phyloP scores from a whole-genome alignment of 208 protist genomes.

The Leishmania tropica region DNA sequence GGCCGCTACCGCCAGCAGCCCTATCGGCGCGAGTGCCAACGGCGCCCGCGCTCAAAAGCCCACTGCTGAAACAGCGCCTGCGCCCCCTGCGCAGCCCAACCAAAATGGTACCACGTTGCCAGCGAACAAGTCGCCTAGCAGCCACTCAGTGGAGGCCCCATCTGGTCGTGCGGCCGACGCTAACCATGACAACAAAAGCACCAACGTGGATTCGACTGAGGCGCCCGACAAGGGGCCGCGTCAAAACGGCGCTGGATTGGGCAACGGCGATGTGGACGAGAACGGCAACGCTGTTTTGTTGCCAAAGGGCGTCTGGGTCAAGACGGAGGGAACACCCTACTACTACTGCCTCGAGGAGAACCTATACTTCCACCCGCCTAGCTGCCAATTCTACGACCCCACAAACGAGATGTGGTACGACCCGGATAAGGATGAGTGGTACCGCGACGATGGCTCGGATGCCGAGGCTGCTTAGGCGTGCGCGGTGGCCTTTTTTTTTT shows the following conservation, averaged over 20 bases:
- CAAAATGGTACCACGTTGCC: background rate
- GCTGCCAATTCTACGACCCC: constrained; percentile 90
- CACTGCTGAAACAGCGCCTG: background rate
- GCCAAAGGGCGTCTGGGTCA: constrained; percentile 80
- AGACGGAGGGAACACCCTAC: constrained; percentile 84
- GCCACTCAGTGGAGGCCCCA: constrained; percentile 27
- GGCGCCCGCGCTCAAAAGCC: background rate
- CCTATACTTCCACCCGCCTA: constrained; percentile 90
- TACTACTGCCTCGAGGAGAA: constrained; percentile 89
- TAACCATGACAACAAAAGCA: constrained; percentile 15
- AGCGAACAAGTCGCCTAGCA: constrained; percentile 10
- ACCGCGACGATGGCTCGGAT: constrained; percentile 56
- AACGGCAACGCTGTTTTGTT: constrained; percentile 63
- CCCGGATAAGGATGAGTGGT: constrained; percentile 89
- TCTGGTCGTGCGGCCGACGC: constrained; percentile 28
- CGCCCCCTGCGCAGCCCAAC: background rate
- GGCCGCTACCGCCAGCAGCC: background rate
- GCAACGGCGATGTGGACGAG: constrained; percentile 41
- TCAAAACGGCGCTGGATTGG: constrained; percentile 11
- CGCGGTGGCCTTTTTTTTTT: background rate
- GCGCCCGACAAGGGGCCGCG: constrained; percentile 26
- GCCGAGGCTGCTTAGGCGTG: constrained; percentile 25
- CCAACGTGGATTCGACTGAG: constrained; percentile 23
- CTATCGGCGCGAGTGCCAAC: constrained; percentile 1
- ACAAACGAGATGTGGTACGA: constrained; percentile 92